These are phyloP conservation scores for Aspergillus biplanus DNA, from an alignment of 495 filamentous ascomycete species.

Conservation along the genomic window DNA sequence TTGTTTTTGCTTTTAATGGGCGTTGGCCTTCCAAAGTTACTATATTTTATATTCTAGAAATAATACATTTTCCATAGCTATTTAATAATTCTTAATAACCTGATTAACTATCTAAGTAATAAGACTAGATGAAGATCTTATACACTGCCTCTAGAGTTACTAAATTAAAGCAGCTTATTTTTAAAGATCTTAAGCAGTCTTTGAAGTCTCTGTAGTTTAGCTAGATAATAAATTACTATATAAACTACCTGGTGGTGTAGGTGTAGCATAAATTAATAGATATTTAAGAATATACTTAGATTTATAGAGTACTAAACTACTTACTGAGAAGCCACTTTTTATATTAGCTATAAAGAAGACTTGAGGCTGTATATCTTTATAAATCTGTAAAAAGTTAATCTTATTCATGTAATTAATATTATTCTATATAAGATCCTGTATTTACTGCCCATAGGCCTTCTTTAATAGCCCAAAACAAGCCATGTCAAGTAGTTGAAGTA, in stretches of 20 bases:
- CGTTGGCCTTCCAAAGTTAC: not conserved
- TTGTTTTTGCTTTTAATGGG: not conserved
- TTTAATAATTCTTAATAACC: not conserved
- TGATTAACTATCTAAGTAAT: constrained; percentile 5
- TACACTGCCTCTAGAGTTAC: not conserved
- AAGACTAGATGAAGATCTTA: not conserved
- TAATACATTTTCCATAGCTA: constrained; percentile 6
- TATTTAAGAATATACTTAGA: not conserved
- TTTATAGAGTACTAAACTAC: not conserved
- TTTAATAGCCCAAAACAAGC: constrained; percentile 6
- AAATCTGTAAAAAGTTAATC: constrained; percentile 8
- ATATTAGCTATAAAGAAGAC: not conserved
- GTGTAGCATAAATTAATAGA: not conserved
- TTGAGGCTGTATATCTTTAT: constrained; percentile 2
- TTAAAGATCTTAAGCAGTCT: not conserved
- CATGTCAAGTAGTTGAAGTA: constrained; percentile 3
- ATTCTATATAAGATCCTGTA: constrained; percentile 3
- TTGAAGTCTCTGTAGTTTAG: not conserved
- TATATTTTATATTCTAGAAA: constrained; percentile 3
- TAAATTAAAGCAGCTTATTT: constrained; percentile 6
- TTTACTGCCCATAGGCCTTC: not conserved
- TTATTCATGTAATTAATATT: constrained; percentile 4
- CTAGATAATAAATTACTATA: constrained; percentile 1
- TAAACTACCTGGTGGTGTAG: not conserved
- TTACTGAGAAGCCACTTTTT: not conserved